phyloP scores from a whole-genome alignment of 345 rosid genomes.

The Erucastrum elatum region DNA sequence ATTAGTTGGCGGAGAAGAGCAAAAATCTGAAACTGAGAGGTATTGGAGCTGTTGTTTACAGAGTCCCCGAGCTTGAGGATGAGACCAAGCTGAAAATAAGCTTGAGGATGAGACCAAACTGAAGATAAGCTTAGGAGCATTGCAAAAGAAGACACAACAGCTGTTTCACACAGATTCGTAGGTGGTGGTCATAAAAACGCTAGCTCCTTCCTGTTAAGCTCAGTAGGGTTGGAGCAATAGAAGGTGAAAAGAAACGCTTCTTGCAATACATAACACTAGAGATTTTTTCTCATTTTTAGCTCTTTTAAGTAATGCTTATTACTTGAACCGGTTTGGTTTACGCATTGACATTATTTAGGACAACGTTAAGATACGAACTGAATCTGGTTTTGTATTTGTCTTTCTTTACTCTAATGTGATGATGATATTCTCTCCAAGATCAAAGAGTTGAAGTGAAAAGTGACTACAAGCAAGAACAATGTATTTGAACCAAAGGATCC shows the following conservation, averaged over 20 bases:
- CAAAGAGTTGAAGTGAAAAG: too few species aligned
- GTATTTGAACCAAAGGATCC: too few species aligned
- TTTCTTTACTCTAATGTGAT: background rate
- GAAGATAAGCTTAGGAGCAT: background rate
- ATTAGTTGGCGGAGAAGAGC: conserved; percentile 3
- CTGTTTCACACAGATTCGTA: conserved; percentile 53
- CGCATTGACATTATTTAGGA: background rate
- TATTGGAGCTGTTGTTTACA: conserved; percentile 68
- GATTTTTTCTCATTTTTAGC: background rate
- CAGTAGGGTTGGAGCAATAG: conserved; percentile 53
- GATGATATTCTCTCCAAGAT: background rate
- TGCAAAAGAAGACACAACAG: conserved; percentile 58
- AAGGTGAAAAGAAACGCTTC: conserved; percentile 35
- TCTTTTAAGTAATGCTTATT: background rate
- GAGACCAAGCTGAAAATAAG: conserved; percentile 63
- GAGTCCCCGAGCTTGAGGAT: conserved; percentile 60
- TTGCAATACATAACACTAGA: background rate
- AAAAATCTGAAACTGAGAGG: conserved; percentile 48
- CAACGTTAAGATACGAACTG: background rate
- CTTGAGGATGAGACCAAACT: conserved; percentile 46
- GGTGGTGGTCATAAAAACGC: conserved; percentile 75
- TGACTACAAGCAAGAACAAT: background rate
- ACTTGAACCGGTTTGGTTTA: background rate
- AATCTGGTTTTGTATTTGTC: background rate
- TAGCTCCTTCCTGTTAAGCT: conserved; percentile 63